These are phyloP conservation scores for Corymbia citriodora DNA, from an alignment of 441 rosid species.

Conservation along the genomic window DNA sequence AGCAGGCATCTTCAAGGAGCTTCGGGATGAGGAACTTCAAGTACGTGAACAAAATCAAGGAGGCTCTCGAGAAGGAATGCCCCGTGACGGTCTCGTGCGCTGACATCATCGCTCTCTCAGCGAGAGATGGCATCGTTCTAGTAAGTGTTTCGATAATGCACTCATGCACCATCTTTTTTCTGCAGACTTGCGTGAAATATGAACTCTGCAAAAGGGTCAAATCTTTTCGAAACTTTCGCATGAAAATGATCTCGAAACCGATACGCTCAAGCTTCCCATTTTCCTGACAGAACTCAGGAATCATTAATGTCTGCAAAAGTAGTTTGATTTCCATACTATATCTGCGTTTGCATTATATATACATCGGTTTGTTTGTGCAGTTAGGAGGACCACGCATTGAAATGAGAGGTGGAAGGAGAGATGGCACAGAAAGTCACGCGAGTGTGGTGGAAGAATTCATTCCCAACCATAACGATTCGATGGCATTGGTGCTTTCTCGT, in stretches of 20 bases:
- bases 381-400: slow-evolving; percentile 77
- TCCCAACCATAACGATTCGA: slow-evolving; percentile 75
- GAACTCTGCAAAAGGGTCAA: not conserved
- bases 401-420: slow-evolving; percentile 81
- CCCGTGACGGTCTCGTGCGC: slow-evolving; percentile 85
- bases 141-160: slow-evolving; percentile 14
- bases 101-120: slow-evolving; percentile 79
- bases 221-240: not conserved
- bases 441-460: slow-evolving; percentile 29
- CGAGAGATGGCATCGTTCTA: slow-evolving; percentile 77
- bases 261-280: not conserved
- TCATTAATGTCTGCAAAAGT: not conserved
- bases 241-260: not conserved
- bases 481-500: slow-evolving; percentile 48
- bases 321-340: not conserved
- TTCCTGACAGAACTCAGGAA: not conserved
- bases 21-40: slow-evolving; percentile 92
- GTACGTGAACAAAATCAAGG: slow-evolving; percentile 62
- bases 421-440: slow-evolving; percentile 51
- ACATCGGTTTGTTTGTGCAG: slow-evolving; percentile 12
- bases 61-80: slow-evolving; percentile 73
- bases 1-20: slow-evolving; percentile 51
- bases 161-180: not conserved
- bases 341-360: not conserved
- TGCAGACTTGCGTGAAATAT: not conserved